Evolutionary conservation across 2,329 filamentous ascomycete genomes (phyloP).

Genomic region (Diaporthe longicolla): DNA sequence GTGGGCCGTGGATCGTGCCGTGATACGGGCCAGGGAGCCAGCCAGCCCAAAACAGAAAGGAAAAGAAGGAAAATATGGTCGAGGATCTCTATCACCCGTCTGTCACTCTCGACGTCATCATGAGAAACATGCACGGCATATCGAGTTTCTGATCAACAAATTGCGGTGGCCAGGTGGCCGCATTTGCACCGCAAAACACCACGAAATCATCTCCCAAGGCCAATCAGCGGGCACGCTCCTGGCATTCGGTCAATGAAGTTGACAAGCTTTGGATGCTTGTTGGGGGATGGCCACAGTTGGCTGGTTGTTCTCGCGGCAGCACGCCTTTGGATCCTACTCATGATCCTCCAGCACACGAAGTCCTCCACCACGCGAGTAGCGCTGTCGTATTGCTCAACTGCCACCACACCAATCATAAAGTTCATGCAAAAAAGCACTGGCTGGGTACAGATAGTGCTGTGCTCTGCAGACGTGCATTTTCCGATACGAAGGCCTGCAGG

Average conservation of each 20-base stretch:
- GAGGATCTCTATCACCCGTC: not conserved
- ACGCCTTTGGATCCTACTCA: slow-evolving; percentile 15
- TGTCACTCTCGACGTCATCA: slow-evolving; percentile 5
- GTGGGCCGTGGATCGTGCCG: slow-evolving; percentile 10
- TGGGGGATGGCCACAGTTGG: not conserved
- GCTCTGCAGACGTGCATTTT: slow-evolving; percentile 25
- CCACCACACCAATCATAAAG: slow-evolving; percentile 21
- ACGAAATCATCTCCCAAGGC: slow-evolving; percentile 9
- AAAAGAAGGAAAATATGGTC: not conserved
- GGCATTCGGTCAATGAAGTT: not conserved
- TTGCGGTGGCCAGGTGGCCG: slow-evolving; percentile 2
- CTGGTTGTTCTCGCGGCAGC: not conserved
- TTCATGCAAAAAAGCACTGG: slow-evolving; percentile 21
- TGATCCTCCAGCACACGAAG: slow-evolving; percentile 1
- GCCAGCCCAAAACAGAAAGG: not conserved
- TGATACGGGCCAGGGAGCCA: not conserved
- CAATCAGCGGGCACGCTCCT: not conserved
- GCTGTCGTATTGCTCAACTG: slow-evolving; percentile 22
- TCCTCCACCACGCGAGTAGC: not conserved
- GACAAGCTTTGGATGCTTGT: not conserved
- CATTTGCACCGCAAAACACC: not conserved
- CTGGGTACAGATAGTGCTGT: slow-evolving; percentile 9
- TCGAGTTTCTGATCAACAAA: slow-evolving; percentile 7
- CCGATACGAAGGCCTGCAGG: slow-evolving; percentile 37
- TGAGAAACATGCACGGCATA: slow-evolving; percentile 1